Base-by-base conservation (phyloP, 2,329 filamentous ascomycete genomes). In the Alternaria longipes region DNA sequence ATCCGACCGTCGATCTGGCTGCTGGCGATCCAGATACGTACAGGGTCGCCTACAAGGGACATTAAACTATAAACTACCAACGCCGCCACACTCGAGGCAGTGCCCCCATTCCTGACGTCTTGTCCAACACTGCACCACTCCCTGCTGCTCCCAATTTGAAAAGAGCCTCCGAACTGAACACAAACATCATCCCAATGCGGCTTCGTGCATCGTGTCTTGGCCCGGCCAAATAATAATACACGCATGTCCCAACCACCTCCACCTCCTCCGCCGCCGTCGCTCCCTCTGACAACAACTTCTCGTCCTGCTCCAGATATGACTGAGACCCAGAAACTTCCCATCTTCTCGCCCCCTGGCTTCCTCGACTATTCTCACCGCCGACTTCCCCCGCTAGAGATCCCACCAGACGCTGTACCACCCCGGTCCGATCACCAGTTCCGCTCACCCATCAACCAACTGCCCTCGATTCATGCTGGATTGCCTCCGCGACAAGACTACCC, bases 321-420 rank as follows among this genome's bases (percentile, higher is more conserved):
- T 32, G 80, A 82, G 68, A 81, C 79, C 57, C 81, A 82, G 65
- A 81, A 78, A 57, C 74, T 76, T 53, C 79, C 79, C 53, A 69
- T 73, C 53, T 80, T 83, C 53, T 79, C 80, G 30, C 71, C 77
- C 46, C 75, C 80, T 38, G 71, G 70, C 40, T 82, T 80, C 66
- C 70, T 77, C 46, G 77, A 77, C 59, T 77, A 78, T 60, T 74
- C 79, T 40, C 76, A 79, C 65, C 76, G 78, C 52, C 75, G 77
- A 41, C 69, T 79, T 28, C 78, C 79, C 58, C 79, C 80, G 22
- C 66, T 81, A 53, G 74, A 78, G 28, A 80, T 80, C 55, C 78
- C 76, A 30, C 74, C 74, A 53, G 70, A 74, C 59, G 61, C 74
- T 78, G 73, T 76, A 75, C 73, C 75, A 70, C 69, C 74, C 61